These are phyloP conservation scores for Zasmidium citrigriseum DNA, from an alignment of 2,329 filamentous ascomycete genomes.

Conservation along the genomic window DNA sequence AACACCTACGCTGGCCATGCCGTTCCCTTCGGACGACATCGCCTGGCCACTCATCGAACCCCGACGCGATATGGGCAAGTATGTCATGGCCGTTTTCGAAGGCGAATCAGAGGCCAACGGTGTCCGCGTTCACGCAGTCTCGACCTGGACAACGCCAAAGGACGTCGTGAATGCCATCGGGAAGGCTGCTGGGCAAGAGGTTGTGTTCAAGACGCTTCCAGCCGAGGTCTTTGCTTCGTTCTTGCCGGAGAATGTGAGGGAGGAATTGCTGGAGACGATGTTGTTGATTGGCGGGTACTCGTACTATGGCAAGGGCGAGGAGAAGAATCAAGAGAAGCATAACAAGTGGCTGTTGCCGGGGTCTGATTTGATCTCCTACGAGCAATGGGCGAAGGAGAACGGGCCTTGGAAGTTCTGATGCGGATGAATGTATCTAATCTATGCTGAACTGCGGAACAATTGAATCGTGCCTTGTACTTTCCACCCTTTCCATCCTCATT, in stretches of 20 bases:
- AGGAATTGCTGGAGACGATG: conserved; percentile 34
- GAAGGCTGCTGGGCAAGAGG: conserved; percentile 26
- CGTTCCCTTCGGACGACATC: conserved; percentile 27
- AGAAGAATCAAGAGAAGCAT: conserved; percentile 29
- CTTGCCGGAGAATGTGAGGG: conserved; percentile 26
- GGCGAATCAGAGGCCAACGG: conserved; percentile 28
- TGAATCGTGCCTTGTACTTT: not conserved
- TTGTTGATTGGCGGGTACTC: conserved; percentile 27
- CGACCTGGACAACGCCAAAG: conserved; percentile 31
- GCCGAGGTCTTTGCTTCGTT: conserved; percentile 26
- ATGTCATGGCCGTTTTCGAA: conserved; percentile 32
- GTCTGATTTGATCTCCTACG: conserved; percentile 18
- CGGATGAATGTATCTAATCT: too few relatives aligned
- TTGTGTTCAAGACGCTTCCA: conserved; percentile 27
- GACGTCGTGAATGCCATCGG: conserved; percentile 25
- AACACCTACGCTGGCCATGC: conserved; percentile 23
- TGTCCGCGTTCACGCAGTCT: conserved; percentile 27
- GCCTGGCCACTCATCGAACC: conserved; percentile 30
- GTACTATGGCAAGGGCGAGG: conserved; percentile 30
- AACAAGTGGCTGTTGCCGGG: conserved; percentile 29
- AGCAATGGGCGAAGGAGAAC: conserved; percentile 22
- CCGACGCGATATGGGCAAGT: conserved; percentile 31
- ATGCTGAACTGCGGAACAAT: not conserved
- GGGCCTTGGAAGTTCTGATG: conserved; percentile 21
- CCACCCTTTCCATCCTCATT: too few relatives aligned